A percentile compares a stretch with the other conserved stretches of the same genome.
phyloP scores from a whole-genome alignment of 768 basidiomycete species.

The Chiua virens region DNA sequence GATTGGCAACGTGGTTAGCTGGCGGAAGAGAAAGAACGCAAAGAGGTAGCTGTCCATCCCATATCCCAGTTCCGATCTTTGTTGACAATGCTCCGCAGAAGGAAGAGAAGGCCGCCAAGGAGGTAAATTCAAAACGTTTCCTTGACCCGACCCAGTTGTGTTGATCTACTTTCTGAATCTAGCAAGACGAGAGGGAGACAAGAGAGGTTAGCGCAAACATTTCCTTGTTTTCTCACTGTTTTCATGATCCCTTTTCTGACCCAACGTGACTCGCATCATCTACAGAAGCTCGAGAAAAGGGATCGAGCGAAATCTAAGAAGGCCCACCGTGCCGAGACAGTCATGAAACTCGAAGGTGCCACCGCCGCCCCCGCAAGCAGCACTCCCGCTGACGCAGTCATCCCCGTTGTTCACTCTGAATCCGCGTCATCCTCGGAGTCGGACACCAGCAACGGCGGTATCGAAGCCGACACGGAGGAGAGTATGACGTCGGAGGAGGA shows the following conservation, averaged over 20 bases:
- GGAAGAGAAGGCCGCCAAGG: slow-evolving; percentile 56
- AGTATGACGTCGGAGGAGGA: slow-evolving; percentile 75
- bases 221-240: background rate
- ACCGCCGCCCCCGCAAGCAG: slow-evolving; percentile 7
- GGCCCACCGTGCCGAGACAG: slow-evolving; percentile 34
- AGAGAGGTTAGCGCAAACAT: slow-evolving; percentile 39
- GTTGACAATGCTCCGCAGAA: slow-evolving; percentile 30
- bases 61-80: background rate
- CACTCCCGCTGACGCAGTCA: slow-evolving; percentile 14
- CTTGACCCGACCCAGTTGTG: slow-evolving; percentile 1
- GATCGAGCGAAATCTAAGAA: slow-evolving; percentile 59
- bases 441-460: slow-evolving; percentile 56
- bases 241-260: background rate
- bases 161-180: slow-evolving; percentile 21
- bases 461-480: slow-evolving; percentile 75
- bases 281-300: slow-evolving; percentile 55
- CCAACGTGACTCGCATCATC: no score
- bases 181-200: slow-evolving; percentile 46
- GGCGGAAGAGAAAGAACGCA: slow-evolving; percentile 63
- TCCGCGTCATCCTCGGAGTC: slow-evolving; percentile 56
- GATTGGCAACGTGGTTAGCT: slow-evolving; percentile 17
- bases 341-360: slow-evolving; percentile 26
- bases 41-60: slow-evolving; percentile 46
- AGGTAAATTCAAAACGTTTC: slow-evolving; percentile 39
- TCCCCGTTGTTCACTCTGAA: slow-evolving; percentile 25